phyloP scores from a whole-genome alignment of 2,329 filamentous ascomycete species.

The Aspergillus clavatus region DNA sequence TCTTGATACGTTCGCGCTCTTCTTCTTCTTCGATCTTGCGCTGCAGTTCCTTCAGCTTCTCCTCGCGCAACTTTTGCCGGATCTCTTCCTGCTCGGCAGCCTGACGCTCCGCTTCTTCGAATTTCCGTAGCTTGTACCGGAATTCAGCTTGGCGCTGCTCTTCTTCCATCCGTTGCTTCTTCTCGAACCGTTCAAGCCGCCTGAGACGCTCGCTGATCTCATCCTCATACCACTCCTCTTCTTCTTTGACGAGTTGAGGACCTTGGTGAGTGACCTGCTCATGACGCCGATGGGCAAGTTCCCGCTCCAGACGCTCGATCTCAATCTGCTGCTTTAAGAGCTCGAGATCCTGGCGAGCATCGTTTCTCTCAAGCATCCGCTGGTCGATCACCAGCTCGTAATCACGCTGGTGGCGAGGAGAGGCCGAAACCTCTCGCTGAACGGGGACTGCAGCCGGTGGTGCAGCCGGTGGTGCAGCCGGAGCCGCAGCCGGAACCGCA shows the following conservation, averaged over 20 bases:
- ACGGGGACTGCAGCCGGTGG: too few species aligned
- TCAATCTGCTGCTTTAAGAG: slow-evolving; percentile 33
- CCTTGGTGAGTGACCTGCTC: slow-evolving; percentile 23
- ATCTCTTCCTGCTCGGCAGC: slow-evolving; percentile 31
- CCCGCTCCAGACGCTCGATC: slow-evolving; percentile 32
- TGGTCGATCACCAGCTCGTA: slow-evolving; percentile 33
- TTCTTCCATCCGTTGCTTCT: slow-evolving; percentile 37
- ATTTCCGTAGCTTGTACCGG: slow-evolving; percentile 15
- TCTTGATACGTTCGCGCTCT: slow-evolving; percentile 41
- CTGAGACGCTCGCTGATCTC: slow-evolving; percentile 37
- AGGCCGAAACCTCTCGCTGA: neutral
- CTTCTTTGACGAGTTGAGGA: slow-evolving; percentile 28
- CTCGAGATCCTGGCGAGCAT: slow-evolving; percentile 32
- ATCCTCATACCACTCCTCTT: slow-evolving; percentile 43
- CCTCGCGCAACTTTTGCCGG: slow-evolving; percentile 24
- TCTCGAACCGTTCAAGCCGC: slow-evolving; percentile 34
- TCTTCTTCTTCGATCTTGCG: slow-evolving; percentile 40
- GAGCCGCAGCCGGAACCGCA: too few species aligned
- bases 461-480: too few species aligned
- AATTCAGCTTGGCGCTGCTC: slow-evolving; percentile 15
- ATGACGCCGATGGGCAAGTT: slow-evolving; percentile 26
- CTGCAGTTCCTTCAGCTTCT: slow-evolving; percentile 29
- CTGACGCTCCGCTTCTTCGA: slow-evolving; percentile 30
- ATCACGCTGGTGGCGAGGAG: slow-evolving; percentile 26
- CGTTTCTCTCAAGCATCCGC: slow-evolving; percentile 30